Percentiles rank a stretch among this genome's conserved stretches.
These are phyloP conservation scores for Candida cerambycidarum DNA, from an alignment of 805 yeast species.

Conservation along the genomic window DNA sequence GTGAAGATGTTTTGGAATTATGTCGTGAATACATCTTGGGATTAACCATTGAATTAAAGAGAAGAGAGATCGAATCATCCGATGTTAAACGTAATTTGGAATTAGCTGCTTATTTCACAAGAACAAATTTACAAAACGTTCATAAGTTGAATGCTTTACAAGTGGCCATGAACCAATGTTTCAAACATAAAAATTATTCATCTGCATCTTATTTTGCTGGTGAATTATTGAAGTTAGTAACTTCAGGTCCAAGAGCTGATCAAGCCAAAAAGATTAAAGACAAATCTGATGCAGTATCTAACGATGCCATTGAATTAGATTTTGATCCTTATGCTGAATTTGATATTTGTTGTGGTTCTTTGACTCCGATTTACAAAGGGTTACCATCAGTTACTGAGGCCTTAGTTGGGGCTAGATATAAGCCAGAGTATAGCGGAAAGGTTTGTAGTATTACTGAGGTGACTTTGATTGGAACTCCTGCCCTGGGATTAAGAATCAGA, in stretches of 20 bases:
- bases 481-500: slow-evolving; percentile 76
- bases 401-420: slow-evolving; percentile 86
- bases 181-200: slow-evolving; percentile 83
- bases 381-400: slow-evolving; percentile 71
- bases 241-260: slow-evolving; percentile 80
- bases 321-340: slow-evolving; percentile 92
- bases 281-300: slow-evolving; percentile 74
- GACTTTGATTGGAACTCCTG: slow-evolving; percentile 85
- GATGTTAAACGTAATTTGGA: slow-evolving; percentile 85
- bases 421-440: slow-evolving; percentile 72
- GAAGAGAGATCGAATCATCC: slow-evolving; percentile 74
- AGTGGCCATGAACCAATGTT: slow-evolving; percentile 92
- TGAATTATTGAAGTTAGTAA: slow-evolving; percentile 69
- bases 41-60: slow-evolving; percentile 82
- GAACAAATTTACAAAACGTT: slow-evolving; percentile 73
- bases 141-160: slow-evolving; percentile 87
- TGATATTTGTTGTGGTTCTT: slow-evolving; percentile 83
- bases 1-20: slow-evolving; percentile 64
- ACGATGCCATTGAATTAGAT: slow-evolving; percentile 86
- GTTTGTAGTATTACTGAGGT: slow-evolving; percentile 73
- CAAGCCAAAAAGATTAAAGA: slow-evolving; percentile 82
- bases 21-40: slow-evolving; percentile 93
- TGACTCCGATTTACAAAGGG: slow-evolving; percentile 86
- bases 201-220: slow-evolving; percentile 88
- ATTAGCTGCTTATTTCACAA: slow-evolving; percentile 93